phyloP scores from a whole-genome alignment of 1,284 basidiomycete species.

The Violaceomyces palustris region DNA sequence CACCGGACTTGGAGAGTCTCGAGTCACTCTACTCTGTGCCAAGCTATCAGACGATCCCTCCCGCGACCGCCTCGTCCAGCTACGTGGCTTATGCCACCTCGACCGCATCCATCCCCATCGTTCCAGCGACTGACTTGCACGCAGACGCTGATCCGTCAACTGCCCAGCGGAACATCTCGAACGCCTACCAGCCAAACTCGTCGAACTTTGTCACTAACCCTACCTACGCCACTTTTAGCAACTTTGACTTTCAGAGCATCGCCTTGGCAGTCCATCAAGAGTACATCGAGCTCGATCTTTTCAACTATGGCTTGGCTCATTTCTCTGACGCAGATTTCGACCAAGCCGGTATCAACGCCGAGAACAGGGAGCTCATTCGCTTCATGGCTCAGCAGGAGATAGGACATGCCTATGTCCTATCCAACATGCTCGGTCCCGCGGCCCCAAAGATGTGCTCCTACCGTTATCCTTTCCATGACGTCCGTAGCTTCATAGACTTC shows the following conservation, averaged over 20 bases:
- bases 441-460: slow-evolving; percentile 36
- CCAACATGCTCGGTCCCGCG: slow-evolving; percentile 32
- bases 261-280: slow-evolving; percentile 32
- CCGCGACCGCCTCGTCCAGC: too few species aligned
- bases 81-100: too few species aligned
- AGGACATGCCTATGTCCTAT: slow-evolving; percentile 29
- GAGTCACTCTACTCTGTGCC: too few species aligned
- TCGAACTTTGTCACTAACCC: slow-evolving; percentile 14
- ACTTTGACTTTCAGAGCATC: slow-evolving; percentile 34
- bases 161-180: slow-evolving; percentile 21
- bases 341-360: slow-evolving; percentile 21
- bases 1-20: too few species aligned
- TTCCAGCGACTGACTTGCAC: slow-evolving; percentile 11
- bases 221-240: slow-evolving; percentile 19
- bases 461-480: slow-evolving; percentile 25
- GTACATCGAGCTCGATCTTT: slow-evolving; percentile 42
- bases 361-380: slow-evolving; percentile 25
- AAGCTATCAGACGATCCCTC: too few species aligned
- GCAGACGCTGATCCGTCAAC: slow-evolving; percentile 13
- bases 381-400: slow-evolving; percentile 41
- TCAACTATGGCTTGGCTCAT: slow-evolving; percentile 36
- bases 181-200: slow-evolving; percentile 20
- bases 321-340: slow-evolving; percentile 36
- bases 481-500: slow-evolving; percentile 34
- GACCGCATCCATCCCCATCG: slow-evolving; percentile 1